These are phyloP conservation scores for Nannizziopsis arthrosporioides DNA, from an alignment of 2,329 filamentous ascomycete genomes.

Conservation along the genomic window DNA sequence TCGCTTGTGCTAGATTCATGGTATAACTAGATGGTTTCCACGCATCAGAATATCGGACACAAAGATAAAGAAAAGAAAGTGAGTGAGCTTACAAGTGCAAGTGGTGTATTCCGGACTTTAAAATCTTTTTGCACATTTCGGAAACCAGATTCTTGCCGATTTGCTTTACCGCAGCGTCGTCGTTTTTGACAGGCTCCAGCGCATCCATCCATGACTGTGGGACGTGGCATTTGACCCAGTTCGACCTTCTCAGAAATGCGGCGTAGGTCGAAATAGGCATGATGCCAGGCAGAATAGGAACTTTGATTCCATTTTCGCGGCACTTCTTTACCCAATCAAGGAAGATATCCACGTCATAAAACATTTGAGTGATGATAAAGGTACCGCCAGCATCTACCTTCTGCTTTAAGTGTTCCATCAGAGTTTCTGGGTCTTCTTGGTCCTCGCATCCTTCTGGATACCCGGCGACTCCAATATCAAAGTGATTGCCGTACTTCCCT, in stretches of 20 bases:
- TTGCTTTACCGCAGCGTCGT: conserved; percentile 83
- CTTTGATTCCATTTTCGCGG: conserved; percentile 67
- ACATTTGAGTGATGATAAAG: conserved; percentile 98
- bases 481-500: conserved; percentile 70
- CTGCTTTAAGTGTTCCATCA: conserved; percentile 89
- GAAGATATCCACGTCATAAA: conserved; percentile 96
- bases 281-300: conserved; percentile 76
- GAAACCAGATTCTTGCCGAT: conserved; percentile 79
- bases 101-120: conserved; percentile 71
- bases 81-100: conserved; percentile 72
- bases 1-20: conserved; percentile 95
- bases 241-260: conserved; percentile 77
- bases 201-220: conserved; percentile 69
- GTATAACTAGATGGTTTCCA: conserved; percentile 53
- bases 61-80: not conserved
- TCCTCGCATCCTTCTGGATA: conserved; percentile 95
- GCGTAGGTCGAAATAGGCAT: conserved; percentile 94
- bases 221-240: conserved; percentile 79
- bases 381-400: conserved; percentile 89
- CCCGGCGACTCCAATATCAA: conserved; percentile 93
- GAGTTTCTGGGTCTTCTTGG: conserved; percentile 69
- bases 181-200: conserved; percentile 89
- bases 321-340: conserved; percentile 80
- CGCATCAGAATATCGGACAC: not conserved
- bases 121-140: conserved; percentile 76